Conservation (phyloP, 768 basidiomycete species). For the Chalciporus pseudorubinellus region DNA sequence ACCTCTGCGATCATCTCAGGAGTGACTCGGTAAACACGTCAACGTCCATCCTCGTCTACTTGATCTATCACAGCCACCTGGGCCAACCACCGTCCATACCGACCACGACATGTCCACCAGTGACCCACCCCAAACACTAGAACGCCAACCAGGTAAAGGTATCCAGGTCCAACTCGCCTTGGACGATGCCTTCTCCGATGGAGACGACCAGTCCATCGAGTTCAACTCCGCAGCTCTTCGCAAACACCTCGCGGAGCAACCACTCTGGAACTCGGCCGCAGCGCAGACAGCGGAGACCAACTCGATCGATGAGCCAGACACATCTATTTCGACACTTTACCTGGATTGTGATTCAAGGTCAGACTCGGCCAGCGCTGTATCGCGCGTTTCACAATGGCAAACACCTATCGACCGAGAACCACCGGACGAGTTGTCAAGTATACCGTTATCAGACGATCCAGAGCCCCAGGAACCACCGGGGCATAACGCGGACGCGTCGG, state of each 20-base stretch:
- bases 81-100: neutral
- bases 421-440: constrained; percentile 20
- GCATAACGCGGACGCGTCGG: neutral
- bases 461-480: constrained; percentile 1
- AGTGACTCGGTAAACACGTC: too few relatives aligned
- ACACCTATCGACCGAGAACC: constrained; percentile 17
- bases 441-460: constrained; percentile 23
- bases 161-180: constrained; percentile 35
- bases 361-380: constrained; percentile 14
- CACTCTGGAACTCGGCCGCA: constrained; percentile 34
- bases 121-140: constrained; percentile 5
- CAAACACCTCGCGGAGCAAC: constrained; percentile 54
- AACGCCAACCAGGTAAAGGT: constrained; percentile 27
- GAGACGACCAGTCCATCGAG: constrained; percentile 46
- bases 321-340: constrained; percentile 58
- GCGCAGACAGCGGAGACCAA: constrained; percentile 32
- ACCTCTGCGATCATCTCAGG: constrained; percentile 81
- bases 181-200: constrained; percentile 71
- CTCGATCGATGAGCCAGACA: constrained; percentile 35
- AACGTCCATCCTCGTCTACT: too few relatives aligned
- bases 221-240: constrained; percentile 65
- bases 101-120: constrained; percentile 16
- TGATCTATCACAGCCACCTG: constrained; percentile 9
- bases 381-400: constrained; percentile 22
- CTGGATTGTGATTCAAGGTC: constrained; percentile 37